Conservation (phyloP, 306 rosid species). For the Dicorynia guianensis region DNA sequence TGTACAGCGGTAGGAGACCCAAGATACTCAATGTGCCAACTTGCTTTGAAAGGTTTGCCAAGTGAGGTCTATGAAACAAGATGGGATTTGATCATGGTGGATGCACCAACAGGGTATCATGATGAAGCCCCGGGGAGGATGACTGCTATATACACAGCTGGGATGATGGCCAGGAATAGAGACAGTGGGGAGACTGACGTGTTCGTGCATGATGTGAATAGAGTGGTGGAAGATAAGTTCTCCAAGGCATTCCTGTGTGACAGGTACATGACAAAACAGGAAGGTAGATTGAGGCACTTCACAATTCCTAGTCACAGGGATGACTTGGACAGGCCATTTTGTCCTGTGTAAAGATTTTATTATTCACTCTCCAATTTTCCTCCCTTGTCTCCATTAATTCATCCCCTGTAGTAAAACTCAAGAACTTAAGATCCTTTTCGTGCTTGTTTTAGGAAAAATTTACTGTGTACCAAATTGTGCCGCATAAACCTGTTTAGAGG, state of each 20-base stretch:
- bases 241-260: slow-evolving; percentile 69
- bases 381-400: not conserved
- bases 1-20: slow-evolving; percentile 64
- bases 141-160: slow-evolving; percentile 84
- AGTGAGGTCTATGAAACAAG: slow-evolving; percentile 51
- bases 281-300: slow-evolving; percentile 82
- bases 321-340: slow-evolving; percentile 54
- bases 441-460: no score
- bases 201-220: slow-evolving; percentile 83
- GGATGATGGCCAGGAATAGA: slow-evolving; percentile 79
- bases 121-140: slow-evolving; percentile 82
- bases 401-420: not conserved
- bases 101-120: slow-evolving; percentile 80
- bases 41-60: slow-evolving; percentile 73
- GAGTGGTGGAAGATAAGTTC: slow-evolving; percentile 74
- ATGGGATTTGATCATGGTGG: slow-evolving; percentile 93
- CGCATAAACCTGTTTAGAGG: not conserved
- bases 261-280: slow-evolving; percentile 63
- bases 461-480: not conserved
- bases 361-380: not conserved
- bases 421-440: not conserved
- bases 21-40: slow-evolving; percentile 56
- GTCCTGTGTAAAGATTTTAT: slow-evolving; percentile 47
- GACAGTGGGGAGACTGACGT: slow-evolving; percentile 58
- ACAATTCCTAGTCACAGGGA: slow-evolving; percentile 64